Percentiles rank a stretch among this genome's conserved stretches.
These are phyloP conservation scores for Xylariaceae sp. DNA, from an alignment of 2,329 filamentous ascomycete species.

Conservation along the genomic window DNA sequence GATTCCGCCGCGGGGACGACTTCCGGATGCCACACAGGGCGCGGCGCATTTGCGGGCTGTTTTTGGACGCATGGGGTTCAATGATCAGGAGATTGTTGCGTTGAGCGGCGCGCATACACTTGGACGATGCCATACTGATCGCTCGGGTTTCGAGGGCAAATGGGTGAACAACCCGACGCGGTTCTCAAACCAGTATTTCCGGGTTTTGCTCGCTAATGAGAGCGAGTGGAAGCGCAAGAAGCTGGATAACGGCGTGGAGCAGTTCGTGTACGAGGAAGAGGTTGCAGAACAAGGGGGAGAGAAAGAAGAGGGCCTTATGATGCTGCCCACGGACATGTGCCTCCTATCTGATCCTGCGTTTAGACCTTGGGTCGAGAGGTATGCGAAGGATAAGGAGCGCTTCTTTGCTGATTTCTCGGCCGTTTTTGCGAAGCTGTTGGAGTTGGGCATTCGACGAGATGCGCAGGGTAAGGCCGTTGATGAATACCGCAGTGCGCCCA, in stretches of 20 bases:
- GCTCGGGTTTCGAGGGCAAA: slow-evolving; percentile 34
- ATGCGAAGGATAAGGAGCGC: slow-evolving; percentile 55
- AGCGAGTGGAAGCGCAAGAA: slow-evolving; percentile 30
- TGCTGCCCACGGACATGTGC: slow-evolving; percentile 60
- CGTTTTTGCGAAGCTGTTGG: slow-evolving; percentile 56
- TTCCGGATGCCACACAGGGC: slow-evolving; percentile 74
- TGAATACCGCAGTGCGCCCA: slow-evolving; percentile 32
- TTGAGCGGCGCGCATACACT: slow-evolving; percentile 78
- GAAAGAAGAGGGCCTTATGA: slow-evolving; percentile 54
- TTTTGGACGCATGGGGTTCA: slow-evolving; percentile 94
- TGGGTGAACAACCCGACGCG: slow-evolving; percentile 36
- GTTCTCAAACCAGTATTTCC: slow-evolving; percentile 37
- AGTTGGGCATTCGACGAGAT: slow-evolving; percentile 55
- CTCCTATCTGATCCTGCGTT: slow-evolving; percentile 50
- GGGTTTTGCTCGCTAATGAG: slow-evolving; percentile 32
- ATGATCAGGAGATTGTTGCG: slow-evolving; percentile 91
- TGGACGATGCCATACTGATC: slow-evolving; percentile 57
- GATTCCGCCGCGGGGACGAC: slow-evolving; percentile 51
- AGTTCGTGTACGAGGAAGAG: slow-evolving; percentile 56
- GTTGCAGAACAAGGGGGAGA: slow-evolving; percentile 44
- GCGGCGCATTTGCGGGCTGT: slow-evolving; percentile 79
- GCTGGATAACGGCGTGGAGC: slow-evolving; percentile 28
- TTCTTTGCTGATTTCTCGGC: slow-evolving; percentile 57
- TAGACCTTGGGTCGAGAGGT: slow-evolving; percentile 50
- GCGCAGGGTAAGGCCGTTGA: slow-evolving; percentile 48